Evolutionary conservation across 306 rosid genomes (phyloP).

Genomic region (Lupinus albus): DNA sequence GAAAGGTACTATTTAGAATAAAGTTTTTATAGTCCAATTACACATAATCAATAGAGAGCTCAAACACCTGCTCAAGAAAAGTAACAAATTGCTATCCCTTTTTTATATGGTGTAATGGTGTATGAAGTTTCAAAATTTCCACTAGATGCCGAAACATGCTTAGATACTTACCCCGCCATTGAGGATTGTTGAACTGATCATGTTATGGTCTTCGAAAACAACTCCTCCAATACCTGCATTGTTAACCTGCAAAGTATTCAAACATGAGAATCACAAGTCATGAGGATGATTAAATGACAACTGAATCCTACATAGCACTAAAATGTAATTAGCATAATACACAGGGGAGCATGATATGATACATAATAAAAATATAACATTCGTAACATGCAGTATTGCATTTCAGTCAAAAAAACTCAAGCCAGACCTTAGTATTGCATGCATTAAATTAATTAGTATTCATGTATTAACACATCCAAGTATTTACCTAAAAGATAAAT

Average conservation of each 20-base stretch:
- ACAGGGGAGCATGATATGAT: neutral
- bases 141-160: neutral
- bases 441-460: no score
- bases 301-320: neutral
- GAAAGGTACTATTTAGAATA: neutral
- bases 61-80: neutral
- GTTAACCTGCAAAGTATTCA: slow-evolving; percentile 44
- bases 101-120: no score
- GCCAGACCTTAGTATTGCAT: neutral
- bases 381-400: neutral
- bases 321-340: neutral
- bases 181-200: neutral
- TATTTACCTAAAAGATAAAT: no score
- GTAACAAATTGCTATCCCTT: neutral
- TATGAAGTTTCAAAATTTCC: neutral
- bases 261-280: slow-evolving; percentile 1
- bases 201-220: slow-evolving; percentile 18
- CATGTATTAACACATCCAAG: no score
- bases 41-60: neutral
- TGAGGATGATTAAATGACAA: neutral
- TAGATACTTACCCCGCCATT: slow-evolving; percentile 26
- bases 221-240: slow-evolving; percentile 56
- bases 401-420: neutral
- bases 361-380: neutral
- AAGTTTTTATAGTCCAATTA: neutral